Conservation (phyloP, 2,329 filamentous ascomycete genomes). For the Penicillium fuscoglaucum region DNA sequence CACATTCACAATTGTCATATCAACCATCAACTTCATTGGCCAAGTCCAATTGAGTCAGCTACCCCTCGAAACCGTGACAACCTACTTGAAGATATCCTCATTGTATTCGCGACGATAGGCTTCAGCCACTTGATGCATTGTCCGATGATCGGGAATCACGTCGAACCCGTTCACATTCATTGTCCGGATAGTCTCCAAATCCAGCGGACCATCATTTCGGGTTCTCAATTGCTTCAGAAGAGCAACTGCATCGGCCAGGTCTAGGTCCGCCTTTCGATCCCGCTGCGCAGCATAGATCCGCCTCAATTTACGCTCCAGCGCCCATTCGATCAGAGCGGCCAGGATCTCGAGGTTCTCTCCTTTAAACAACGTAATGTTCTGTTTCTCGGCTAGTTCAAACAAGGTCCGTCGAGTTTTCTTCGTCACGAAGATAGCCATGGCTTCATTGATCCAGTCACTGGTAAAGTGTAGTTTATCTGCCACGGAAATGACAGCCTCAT, state of each 20-base stretch:
- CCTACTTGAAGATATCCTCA: slow-evolving; percentile 25
- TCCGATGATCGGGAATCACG: slow-evolving; percentile 28
- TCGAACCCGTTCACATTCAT: slow-evolving; percentile 34
- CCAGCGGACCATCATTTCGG: slow-evolving; percentile 24
- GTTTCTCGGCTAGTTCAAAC: slow-evolving; percentile 33
- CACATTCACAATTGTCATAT: neutral
- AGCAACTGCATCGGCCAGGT: slow-evolving; percentile 33
- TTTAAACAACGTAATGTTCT: slow-evolving; percentile 34
- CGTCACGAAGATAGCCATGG: slow-evolving; percentile 35
- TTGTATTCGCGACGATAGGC: slow-evolving; percentile 30
- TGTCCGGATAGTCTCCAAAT: slow-evolving; percentile 29
- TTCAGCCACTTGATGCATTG: slow-evolving; percentile 32
- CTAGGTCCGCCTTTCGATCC: slow-evolving; percentile 27
- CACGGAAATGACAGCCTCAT: slow-evolving; percentile 26
- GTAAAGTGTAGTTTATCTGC: slow-evolving; percentile 24
- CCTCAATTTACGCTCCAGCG: slow-evolving; percentile 37
- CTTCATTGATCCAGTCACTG: slow-evolving; percentile 35
- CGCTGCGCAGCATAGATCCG: slow-evolving; percentile 28
- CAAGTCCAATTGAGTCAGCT: neutral
- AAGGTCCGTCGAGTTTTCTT: slow-evolving; percentile 23
- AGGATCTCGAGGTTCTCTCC: slow-evolving; percentile 32
- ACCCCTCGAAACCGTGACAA: neutral
- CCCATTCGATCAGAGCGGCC: slow-evolving; percentile 39
- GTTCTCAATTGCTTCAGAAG: slow-evolving; percentile 30
- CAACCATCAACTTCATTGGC: neutral